These are phyloP conservation scores for Hypoxylon sp. DNA, from an alignment of 2,329 filamentous ascomycete genomes.

Conservation along the genomic window DNA sequence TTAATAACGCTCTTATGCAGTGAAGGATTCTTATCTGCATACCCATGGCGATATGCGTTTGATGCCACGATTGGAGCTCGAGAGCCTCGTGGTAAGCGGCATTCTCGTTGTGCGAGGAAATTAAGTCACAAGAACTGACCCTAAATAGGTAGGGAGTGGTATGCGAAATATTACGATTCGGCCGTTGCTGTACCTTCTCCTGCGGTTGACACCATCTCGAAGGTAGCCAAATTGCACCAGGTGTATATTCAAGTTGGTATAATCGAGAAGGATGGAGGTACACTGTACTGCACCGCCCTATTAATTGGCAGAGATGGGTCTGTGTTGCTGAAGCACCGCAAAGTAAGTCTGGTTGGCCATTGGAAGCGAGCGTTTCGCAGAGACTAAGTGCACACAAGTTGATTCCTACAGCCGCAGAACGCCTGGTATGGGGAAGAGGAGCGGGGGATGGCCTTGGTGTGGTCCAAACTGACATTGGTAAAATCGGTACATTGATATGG, in stretches of 20 bases:
- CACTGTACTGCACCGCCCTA: conserved; percentile 59
- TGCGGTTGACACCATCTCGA: conserved; percentile 54
- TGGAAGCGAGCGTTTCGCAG: conserved; percentile 4
- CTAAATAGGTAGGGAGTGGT: conserved; percentile 58
- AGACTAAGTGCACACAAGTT: conserved; percentile 48
- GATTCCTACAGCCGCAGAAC: conserved; percentile 59
- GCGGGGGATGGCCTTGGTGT: conserved; percentile 59
- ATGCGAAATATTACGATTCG: conserved; percentile 58
- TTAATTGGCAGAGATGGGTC: conserved; percentile 57
- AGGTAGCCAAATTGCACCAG: conserved; percentile 55
- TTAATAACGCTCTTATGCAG: conserved; percentile 44
- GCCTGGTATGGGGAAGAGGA: conserved; percentile 63
- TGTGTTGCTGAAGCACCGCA: conserved; percentile 57
- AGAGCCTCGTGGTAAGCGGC: conserved; percentile 56
- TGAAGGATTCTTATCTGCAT: conserved; percentile 60
- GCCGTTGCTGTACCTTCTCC: conserved; percentile 58
- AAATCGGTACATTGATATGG: conserved; percentile 60
- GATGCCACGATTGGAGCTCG: conserved; percentile 60
- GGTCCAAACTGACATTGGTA: conserved; percentile 58
- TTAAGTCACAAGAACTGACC: conserved; percentile 23
- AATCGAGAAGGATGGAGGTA: conserved; percentile 59
- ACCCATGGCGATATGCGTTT: conserved; percentile 61
- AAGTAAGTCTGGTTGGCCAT: conserved; percentile 50
- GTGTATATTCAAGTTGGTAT: conserved; percentile 58
- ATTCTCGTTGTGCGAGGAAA: conserved; percentile 14